Base-by-base conservation (phyloP, 2,329 filamentous ascomycete genomes). In the Penicillium sp. region DNA sequence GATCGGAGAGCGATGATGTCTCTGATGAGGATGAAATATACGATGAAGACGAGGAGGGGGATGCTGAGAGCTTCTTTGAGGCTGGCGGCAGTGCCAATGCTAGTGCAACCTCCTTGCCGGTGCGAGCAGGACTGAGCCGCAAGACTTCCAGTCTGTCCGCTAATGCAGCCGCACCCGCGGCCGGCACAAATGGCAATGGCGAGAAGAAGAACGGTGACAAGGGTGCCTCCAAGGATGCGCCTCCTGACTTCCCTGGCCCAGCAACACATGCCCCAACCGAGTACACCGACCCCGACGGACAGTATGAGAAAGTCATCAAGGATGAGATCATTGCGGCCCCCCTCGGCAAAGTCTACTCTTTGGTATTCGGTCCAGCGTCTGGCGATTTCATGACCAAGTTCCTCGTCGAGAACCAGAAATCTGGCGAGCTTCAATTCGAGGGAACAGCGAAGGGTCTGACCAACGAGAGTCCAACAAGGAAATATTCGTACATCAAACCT, bases 401-500 rank as follows among this genome's bases (percentile, higher is more conserved):
- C 80, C 76, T 99, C 37, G 78, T 87, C 0, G 84, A 84, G 18
- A 89, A 96, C 49, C 89, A 95, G 66, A 97, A 95, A 67, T 93
- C 88, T 37, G 78, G 80, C 3, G 93, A 99, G n/a, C 69, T 97
- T 22, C 85, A 88, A 55, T 84, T 95, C 72, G 87, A 92, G 38
- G 79, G 82, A 46, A 90, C 95, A 59, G 89, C 89, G 64, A 87
- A 86, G 61, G 89, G 88, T 0, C 71, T 95, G 19, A 82, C 81
- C 3, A 80, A 82, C 40, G 89, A 95, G 14, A 88, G 85, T 71
- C 88, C 84, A 66, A 80, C 80, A 3, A 82, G 91, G 38, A 82
- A 76, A 16, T 95, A 86, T 66, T 86, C 84, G 1, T 99, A 96
- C 67, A 95, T 95, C 72, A 97, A 96, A 68, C 93, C 93, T 1